A percentile compares a stretch with the other conserved stretches of the same genome.
phyloP scores from a whole-genome alignment of 768 basidiomycete species.

The Boletus patriciae region DNA sequence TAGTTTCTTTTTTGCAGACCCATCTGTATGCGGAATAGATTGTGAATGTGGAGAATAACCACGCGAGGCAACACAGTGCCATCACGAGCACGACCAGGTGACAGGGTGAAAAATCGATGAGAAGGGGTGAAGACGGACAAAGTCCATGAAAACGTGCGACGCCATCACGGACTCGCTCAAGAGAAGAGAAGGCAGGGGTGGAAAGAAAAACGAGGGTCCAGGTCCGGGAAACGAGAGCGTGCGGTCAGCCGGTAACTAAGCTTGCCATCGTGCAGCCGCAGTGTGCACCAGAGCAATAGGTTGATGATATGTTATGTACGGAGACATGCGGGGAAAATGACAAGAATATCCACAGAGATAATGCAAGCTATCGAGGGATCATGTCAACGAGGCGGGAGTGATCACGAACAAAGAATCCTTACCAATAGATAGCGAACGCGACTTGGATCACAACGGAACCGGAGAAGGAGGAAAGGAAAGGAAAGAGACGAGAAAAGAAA shows the following conservation, averaged over 20 bases:
- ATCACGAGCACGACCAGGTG: background rate
- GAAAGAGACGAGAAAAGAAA: too few species aligned
- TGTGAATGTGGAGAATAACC: background rate
- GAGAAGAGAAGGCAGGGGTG: background rate
- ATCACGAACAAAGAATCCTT: background rate
- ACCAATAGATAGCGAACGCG: conserved; percentile 31
- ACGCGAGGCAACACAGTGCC: background rate
- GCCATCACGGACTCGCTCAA: background rate
- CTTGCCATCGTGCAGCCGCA: background rate
- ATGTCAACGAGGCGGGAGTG: background rate
- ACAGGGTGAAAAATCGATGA: background rate
- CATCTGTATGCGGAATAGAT: background rate
- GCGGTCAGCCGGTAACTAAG: background rate
- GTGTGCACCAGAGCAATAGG: conserved; percentile 18
- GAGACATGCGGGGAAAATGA: conserved; percentile 24
- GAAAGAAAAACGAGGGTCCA: background rate
- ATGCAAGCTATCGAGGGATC: conserved; percentile 22
- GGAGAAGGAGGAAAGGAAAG: too few species aligned
- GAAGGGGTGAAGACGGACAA: background rate
- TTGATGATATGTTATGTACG: conserved; percentile 31
- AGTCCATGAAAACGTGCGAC: background rate
- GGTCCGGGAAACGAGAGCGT: background rate
- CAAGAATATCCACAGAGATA: conserved; percentile 34
- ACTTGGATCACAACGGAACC: too few species aligned
- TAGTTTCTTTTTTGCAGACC: background rate